These are phyloP conservation scores for Elsinoe batatas DNA, from an alignment of 2,329 filamentous ascomycete genomes.

Conservation along the genomic window DNA sequence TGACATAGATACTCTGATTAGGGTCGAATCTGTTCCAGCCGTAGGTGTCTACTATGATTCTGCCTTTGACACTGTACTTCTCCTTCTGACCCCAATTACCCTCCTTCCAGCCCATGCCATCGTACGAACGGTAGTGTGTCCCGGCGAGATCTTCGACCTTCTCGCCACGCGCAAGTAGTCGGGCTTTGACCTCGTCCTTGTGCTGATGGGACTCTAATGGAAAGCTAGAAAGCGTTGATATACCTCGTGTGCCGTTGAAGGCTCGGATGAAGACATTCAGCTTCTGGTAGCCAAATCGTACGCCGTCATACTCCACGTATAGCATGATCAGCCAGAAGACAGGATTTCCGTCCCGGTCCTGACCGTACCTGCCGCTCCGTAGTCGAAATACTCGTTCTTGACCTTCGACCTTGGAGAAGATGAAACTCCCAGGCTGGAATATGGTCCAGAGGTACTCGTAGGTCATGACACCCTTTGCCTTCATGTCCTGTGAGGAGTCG, in stretches of 20 bases:
- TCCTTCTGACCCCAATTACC: constrained; percentile 26
- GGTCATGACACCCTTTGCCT: constrained; percentile 26
- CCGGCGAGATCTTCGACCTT: constrained; percentile 39
- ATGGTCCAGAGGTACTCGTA: constrained; percentile 28
- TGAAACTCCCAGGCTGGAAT: constrained; percentile 25
- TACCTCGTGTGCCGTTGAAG: constrained; percentile 33
- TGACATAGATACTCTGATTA: constrained; percentile 30
- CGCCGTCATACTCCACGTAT: constrained; percentile 30
- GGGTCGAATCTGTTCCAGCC: constrained; percentile 42
- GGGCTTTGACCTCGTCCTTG: constrained; percentile 28
- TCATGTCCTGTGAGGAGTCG: constrained; percentile 32
- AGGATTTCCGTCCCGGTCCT: constrained; percentile 27
- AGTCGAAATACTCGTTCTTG: constrained; percentile 31
- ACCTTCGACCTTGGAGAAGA: constrained; percentile 29
- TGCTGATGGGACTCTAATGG: constrained; percentile 38
- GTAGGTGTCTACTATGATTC: constrained; percentile 44
- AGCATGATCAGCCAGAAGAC: constrained; percentile 28
- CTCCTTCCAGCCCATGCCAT: constrained; percentile 35
- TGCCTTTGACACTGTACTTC: constrained; percentile 37
- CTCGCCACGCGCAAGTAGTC: constrained; percentile 37
- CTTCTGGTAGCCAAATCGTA: constrained; percentile 28
- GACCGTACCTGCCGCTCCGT: constrained; percentile 21
- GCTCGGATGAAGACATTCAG: constrained; percentile 23
- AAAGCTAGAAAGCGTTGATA: constrained; percentile 31
- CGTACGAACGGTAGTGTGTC: constrained; percentile 42